phyloP scores from a whole-genome alignment of 148 eudicot species.

The Agrostemma githago region DNA sequence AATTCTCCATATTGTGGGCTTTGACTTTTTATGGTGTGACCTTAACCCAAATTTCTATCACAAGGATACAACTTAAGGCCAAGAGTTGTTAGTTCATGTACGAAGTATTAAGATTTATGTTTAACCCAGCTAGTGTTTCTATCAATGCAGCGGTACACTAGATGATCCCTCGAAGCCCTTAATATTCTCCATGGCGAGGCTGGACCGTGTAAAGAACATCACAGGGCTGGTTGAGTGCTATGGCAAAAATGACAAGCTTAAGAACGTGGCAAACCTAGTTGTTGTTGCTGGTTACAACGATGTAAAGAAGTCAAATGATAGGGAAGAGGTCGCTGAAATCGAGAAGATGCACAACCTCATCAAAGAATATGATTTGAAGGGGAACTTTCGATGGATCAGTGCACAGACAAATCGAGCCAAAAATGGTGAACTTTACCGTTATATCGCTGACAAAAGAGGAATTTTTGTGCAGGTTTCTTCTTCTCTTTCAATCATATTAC shows the following conservation, averaged over 20 bases:
- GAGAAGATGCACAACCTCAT: conserved; percentile 90
- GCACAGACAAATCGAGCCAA: conserved; percentile 82
- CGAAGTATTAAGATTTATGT: background rate
- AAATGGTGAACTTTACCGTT: conserved; percentile 94
- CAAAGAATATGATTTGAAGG: conserved; percentile 59
- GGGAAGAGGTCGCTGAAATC: conserved; percentile 86
- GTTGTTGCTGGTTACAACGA: conserved; percentile 85
- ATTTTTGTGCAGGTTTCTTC: conserved; percentile 79
- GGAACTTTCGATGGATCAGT: conserved; percentile 77
- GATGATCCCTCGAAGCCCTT: conserved; percentile 82
- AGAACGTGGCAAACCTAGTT: conserved; percentile 68
- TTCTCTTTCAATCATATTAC: background rate
- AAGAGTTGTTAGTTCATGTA: background rate
- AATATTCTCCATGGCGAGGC: conserved; percentile 96
- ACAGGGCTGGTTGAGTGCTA: conserved; percentile 92
- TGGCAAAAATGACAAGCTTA: conserved; percentile 60
- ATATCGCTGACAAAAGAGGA: conserved; percentile 85
- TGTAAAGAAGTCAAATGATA: conserved; percentile 77
- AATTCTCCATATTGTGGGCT: too few species aligned
- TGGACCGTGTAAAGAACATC: conserved; percentile 88
- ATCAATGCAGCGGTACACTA: conserved; percentile 60
- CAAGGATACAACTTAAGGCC: too few species aligned
- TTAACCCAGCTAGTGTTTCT: conserved; percentile 13
- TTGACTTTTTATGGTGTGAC: too few species aligned
- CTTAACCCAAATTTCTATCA: too few species aligned